Evolutionary conservation across 2,329 filamentous ascomycete species (phyloP).

Genomic region (Xylariaceae sp.): DNA sequence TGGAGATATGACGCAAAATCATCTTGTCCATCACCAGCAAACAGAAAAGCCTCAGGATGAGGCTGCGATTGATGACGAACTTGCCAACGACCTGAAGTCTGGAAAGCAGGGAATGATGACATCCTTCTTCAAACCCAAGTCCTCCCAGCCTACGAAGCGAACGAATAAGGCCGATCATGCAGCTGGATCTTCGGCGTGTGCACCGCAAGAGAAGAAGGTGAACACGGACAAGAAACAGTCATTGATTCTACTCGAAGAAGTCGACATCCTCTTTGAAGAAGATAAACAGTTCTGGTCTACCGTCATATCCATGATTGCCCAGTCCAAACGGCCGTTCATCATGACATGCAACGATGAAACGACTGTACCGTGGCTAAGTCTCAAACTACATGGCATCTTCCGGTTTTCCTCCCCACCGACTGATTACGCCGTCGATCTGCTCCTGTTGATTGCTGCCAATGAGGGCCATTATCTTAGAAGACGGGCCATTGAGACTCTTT

Average conservation of each 20-base stretch:
- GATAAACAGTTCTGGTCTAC: conserved; percentile 93
- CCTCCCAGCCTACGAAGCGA: conserved; percentile 22
- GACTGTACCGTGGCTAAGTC: conserved; percentile 66
- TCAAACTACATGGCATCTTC: conserved; percentile 82
- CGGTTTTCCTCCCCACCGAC: conserved; percentile 63
- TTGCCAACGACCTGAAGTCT: conserved; percentile 55
- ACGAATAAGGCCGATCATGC: conserved; percentile 28
- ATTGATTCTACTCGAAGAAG: conserved; percentile 88
- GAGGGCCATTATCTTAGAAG: conserved; percentile 79
- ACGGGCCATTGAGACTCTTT: conserved; percentile 63
- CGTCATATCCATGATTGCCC: conserved; percentile 67
- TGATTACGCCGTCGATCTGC: conserved; percentile 69
- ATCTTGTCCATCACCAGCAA: conserved; percentile 64
- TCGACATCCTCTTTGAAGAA: conserved; percentile 89
- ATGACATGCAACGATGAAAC: conserved; percentile 92
- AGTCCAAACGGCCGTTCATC: conserved; percentile 87
- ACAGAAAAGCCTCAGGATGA: conserved; percentile 28
- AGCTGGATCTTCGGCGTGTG: conserved; percentile 1
- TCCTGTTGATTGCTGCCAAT: conserved; percentile 75
- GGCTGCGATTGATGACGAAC: conserved; percentile 39
- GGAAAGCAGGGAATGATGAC: conserved; percentile 75
- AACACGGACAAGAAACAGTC: conserved; percentile 76
- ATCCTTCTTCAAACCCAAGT: conserved; percentile 67
- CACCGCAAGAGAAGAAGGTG: conserved; percentile 31
- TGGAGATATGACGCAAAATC: conserved; percentile 95